A percentile compares a stretch with the other conserved stretches of the same genome.
Evolutionary conservation across 2,329 filamentous ascomycete species (phyloP).

Genomic region (Eutypella sp.): DNA sequence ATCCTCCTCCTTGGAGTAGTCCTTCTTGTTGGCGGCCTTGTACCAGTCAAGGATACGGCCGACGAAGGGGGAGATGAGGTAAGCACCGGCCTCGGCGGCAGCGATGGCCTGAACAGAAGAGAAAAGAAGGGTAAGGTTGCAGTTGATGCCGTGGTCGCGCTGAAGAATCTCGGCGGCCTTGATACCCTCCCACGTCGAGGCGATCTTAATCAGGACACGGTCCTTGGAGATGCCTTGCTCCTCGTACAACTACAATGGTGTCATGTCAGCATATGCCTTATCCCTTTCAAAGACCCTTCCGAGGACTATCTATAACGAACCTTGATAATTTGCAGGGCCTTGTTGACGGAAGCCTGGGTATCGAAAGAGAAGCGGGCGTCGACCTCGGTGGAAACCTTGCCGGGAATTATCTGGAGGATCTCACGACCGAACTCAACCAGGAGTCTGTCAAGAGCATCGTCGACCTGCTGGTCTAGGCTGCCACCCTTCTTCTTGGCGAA

Average conservation of each 20-base stretch:
- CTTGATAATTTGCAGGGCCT: conserved; percentile 95
- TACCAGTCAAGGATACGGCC: conserved; percentile 99
- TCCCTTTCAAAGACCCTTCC: no score
- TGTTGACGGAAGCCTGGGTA: conserved; percentile 84
- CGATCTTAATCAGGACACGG: conserved; percentile 96
- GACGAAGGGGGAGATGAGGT: conserved; percentile 98
- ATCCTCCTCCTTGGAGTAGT: conserved; percentile 84
- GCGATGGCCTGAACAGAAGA: conserved; percentile 90
- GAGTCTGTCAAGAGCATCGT: conserved; percentile 85
- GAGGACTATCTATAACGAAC: conserved; percentile 53
- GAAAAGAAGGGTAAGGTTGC: conserved; percentile 99
- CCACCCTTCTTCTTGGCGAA: conserved; percentile 76
- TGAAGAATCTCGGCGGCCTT: conserved; percentile 97
- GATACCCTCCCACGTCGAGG: conserved; percentile 99
- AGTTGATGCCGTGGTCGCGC: conserved; percentile 93
- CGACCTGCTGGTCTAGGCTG: conserved; percentile 74
- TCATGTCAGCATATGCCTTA: conserved; percentile 5
- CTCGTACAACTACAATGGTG: conserved; percentile 73
- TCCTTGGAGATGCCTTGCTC: conserved; percentile 86
- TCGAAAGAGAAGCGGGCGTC: conserved; percentile 95
- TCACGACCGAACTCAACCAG: conserved; percentile 97
- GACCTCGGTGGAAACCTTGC: conserved; percentile 98
- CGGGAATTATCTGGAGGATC: conserved; percentile 94
- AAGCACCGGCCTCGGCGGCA: conserved; percentile 89
- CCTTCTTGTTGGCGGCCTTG: conserved; percentile 94